Conservation (phyloP, 495 filamentous ascomycete genomes). For the Margaritispora aquatica region DNA sequence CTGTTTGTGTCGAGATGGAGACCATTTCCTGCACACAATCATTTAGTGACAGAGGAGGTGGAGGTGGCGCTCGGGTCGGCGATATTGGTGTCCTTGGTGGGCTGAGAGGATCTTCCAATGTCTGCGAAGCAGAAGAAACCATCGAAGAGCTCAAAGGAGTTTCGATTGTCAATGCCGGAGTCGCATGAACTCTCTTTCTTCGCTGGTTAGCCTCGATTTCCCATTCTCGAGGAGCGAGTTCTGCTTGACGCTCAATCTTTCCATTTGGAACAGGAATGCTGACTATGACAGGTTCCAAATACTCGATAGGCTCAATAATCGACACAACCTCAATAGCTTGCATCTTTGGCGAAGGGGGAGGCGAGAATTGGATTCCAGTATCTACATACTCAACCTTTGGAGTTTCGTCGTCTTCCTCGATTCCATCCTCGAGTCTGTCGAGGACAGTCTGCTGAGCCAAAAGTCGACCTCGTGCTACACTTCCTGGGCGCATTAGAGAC, state of each 20-base stretch:
- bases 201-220: slow-evolving; percentile 68
- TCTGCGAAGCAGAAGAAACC: slow-evolving; percentile 70
- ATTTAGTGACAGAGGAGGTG: slow-evolving; percentile 43
- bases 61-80: slow-evolving; percentile 32
- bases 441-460: slow-evolving; percentile 41
- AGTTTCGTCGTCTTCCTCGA: slow-evolving; percentile 39
- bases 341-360: slow-evolving; percentile 66
- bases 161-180: slow-evolving; percentile 35
- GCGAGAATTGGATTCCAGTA: slow-evolving; percentile 74
- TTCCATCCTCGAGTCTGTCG: slow-evolving; percentile 41
- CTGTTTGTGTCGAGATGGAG: slow-evolving; percentile 71
- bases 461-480: slow-evolving; percentile 39
- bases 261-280: slow-evolving; percentile 25
- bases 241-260: slow-evolving; percentile 29
- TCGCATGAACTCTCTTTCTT: slow-evolving; percentile 53
- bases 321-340: slow-evolving; percentile 19
- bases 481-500: slow-evolving; percentile 41
- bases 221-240: slow-evolving; percentile 36
- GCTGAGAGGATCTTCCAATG: slow-evolving; percentile 57
- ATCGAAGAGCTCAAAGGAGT: slow-evolving; percentile 37
- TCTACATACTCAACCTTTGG: slow-evolving; percentile 52
- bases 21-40: slow-evolving; percentile 32
- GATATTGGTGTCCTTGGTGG: slow-evolving; percentile 62
- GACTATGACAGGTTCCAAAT: slow-evolving; percentile 17
- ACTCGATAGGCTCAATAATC: slow-evolving; percentile 27